Base-by-base conservation (phyloP, 2,329 filamentous ascomycete species). In the Pyricularia sp. region DNA sequence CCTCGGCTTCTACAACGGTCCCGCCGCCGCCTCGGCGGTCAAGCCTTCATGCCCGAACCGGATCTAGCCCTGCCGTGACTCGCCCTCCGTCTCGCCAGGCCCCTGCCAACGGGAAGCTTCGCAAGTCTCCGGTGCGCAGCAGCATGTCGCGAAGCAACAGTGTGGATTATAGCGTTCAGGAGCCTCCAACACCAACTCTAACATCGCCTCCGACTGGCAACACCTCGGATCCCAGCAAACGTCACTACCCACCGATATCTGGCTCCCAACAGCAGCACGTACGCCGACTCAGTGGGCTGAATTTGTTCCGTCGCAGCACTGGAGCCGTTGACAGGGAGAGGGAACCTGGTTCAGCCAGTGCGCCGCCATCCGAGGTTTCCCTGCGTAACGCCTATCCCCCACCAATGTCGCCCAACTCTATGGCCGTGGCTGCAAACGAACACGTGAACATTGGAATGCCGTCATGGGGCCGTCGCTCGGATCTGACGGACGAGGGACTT, bases 1-100 rank as follows among this genome's bases (percentile, higher is more conserved):
- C 71, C 9, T 69, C 70, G 17, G 68, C 75, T 31, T 67, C 72
- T 1, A 72, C 73, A 0, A 71, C 77, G 0, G 79, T 80, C 1
- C 84, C 83, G 0, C 81, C 83, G 0, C 80, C 84, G 1, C 85
- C 86, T 0, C 78, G 86, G 14, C 78, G 83, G 66, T 87, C 85
- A 4, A 88, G 85, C 72, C 75, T 88, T 3, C 80, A 84, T 67
- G 83, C 84, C 2, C 80, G 78, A 42, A 83, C 81, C 0, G 80
- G 80, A 23, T 75, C 76, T 1, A 73, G 74, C 6, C 74, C 72
- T 31, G 69, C 72, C 69, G 31, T 65, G 30, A 17, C 64, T 69
- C 73, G 10, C 69, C 73, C 1, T 69, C 72, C 76, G 4, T 72
- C 71, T 2, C 71, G 69, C 11, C 69, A 70, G 0, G 69, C 66